Conservation (phyloP, 2,329 filamentous ascomycete genomes). For the Pseudogymnoascus sp. region DNA sequence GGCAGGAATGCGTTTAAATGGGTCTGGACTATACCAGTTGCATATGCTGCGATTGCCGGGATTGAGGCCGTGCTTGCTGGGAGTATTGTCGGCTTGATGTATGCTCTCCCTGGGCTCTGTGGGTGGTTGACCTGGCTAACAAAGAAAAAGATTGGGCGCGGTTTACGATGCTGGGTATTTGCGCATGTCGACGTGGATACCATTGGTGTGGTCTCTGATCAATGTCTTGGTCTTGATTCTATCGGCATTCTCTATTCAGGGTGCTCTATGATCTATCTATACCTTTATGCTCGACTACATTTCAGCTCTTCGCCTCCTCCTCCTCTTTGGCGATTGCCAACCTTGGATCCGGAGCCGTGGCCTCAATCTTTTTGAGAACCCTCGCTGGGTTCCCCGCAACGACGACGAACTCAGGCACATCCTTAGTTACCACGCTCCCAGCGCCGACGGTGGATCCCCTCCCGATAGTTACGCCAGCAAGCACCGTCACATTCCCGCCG, state of each 20-base stretch:
- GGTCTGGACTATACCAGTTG: slow-evolving; percentile 49
- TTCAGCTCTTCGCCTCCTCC: background rate
- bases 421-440: slow-evolving; percentile 74
- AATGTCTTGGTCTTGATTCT: slow-evolving; percentile 60
- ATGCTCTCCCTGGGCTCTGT: slow-evolving; percentile 25
- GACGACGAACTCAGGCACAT: slow-evolving; percentile 55
- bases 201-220: slow-evolving; percentile 60
- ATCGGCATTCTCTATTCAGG: slow-evolving; percentile 64
- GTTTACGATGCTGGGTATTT: slow-evolving; percentile 63
- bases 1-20: slow-evolving; percentile 27
- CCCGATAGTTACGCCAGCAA: slow-evolving; percentile 73
- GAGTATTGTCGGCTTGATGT: slow-evolving; percentile 60
- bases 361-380: slow-evolving; percentile 39
- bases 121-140: background rate
- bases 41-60: slow-evolving; percentile 52
- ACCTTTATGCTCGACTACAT: background rate
- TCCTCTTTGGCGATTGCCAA: slow-evolving; percentile 9
- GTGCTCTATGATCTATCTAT: slow-evolving; percentile 44
- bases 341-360: slow-evolving; percentile 23
- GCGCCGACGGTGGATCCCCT: slow-evolving; percentile 67
- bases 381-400: slow-evolving; percentile 61
- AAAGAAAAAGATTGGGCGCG: slow-evolving; percentile 45
- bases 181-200: slow-evolving; percentile 67
- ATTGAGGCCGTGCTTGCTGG: slow-evolving; percentile 59
- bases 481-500: slow-evolving; percentile 60